phyloP scores from a whole-genome alignment of 805 yeast species.

The Sugiyamaella mastotermitis region DNA sequence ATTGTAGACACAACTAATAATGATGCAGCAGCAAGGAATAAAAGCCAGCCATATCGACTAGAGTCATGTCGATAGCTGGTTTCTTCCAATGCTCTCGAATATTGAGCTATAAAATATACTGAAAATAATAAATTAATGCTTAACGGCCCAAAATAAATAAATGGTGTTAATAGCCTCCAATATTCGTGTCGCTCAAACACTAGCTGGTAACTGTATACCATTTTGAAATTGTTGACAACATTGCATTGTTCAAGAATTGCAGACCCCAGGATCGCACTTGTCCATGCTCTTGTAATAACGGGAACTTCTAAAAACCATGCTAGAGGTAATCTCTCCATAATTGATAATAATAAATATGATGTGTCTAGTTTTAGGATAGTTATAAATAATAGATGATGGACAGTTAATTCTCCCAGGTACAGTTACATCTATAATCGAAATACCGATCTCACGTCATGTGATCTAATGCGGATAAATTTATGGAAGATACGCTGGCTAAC shows the following conservation, averaged over 20 bases:
- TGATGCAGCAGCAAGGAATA: slow-evolving; percentile 28
- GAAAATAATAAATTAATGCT: slow-evolving; percentile 32
- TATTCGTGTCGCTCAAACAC: slow-evolving; percentile 31
- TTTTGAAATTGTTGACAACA: slow-evolving; percentile 28
- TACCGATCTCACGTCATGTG: no score
- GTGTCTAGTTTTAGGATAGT: no score
- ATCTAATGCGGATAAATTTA: no score
- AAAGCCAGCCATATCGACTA: slow-evolving; percentile 36
- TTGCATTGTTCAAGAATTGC: slow-evolving; percentile 33
- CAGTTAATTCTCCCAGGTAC: no score
- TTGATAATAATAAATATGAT: neutral
- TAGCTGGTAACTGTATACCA: slow-evolving; percentile 31
- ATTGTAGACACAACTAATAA: slow-evolving; percentile 31
- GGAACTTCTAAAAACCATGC: slow-evolving; percentile 34
- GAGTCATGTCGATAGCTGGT: slow-evolving; percentile 27
- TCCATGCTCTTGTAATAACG: slow-evolving; percentile 39
- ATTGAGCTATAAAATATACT: slow-evolving; percentile 33
- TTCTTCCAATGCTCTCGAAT: slow-evolving; percentile 37
- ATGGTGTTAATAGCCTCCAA: slow-evolving; percentile 38
- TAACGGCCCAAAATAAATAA: slow-evolving; percentile 39
- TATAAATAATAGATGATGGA: no score
- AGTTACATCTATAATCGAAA: no score
- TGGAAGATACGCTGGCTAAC: no score
- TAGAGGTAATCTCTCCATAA: slow-evolving; percentile 21
- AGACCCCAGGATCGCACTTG: slow-evolving; percentile 29